Base-by-base conservation (phyloP, 441 rosid species). In the Mallotus repandus region DNA sequence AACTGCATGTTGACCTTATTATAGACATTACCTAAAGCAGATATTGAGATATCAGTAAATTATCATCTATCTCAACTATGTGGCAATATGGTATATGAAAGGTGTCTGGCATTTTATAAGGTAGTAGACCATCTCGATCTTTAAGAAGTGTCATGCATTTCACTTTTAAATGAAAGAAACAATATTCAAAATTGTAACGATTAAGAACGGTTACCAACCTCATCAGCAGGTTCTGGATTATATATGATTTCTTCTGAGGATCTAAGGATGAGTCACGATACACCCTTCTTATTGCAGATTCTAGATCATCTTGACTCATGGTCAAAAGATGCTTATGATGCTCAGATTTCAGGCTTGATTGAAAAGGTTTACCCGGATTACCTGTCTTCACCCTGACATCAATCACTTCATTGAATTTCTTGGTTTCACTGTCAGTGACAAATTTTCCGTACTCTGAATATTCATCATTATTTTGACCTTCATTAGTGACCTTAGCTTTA, bases 191-290 rank as follows among this genome's bases (percentile, higher is more conserved):
- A 29, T 2, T 2, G 32, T 63, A 49, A 70, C 21, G 22, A 54
- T 41, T 68, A 50, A 57, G 68, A 69, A 4, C 60, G 29, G 52
- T 73, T 68, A 77, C 83, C 66, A 73, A 94, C 99, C 98, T 91
- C 93, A 84, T 89, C 68, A 89, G 77, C 75, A 95, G 87, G 80
- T 87, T 89, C 77, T 95, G 99, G 74, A 84, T 86, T 71, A 92
- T 79, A 69, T 80, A 84, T 4, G 89, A 81, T 75, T 91, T 92
- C 83, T 86, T 81, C 70, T 82, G 85, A 70, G 87, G 82, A 82
- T 90, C 91, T 9, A 92, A 61, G 58, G 98, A 83, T 79, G 94
- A 77, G 83, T 95, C 99, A 7, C 86, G 78, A 63, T 89, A 92
- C 52, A 90, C 91, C 81, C 81, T 91, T 75, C 84, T 84, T 71